phyloP scores from a whole-genome alignment of 768 basidiomycete species.

The Pisolithus sp. region DNA sequence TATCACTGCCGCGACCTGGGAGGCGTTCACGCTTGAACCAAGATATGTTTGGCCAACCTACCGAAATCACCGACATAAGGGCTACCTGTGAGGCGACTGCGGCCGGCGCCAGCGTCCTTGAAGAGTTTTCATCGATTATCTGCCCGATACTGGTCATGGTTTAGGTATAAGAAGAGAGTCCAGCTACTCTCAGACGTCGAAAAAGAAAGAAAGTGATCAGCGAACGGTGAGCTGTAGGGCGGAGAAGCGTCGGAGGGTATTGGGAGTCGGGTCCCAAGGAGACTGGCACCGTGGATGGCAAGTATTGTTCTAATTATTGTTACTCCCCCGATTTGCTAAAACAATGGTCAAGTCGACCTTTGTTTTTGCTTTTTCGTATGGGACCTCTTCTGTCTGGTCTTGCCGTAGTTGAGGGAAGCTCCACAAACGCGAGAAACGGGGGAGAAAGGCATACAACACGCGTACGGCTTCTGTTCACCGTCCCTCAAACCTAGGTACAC shows the following conservation, averaged over 20 bases:
- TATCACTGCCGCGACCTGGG: conserved; percentile 57
- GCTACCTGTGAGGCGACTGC: conserved; percentile 75
- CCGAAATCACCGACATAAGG: conserved; percentile 68
- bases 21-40: conserved; percentile 5
- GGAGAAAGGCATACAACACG: too few species aligned
- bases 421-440: too few species aligned
- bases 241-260: neutral
- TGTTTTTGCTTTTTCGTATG: neutral
- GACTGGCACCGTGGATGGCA: neutral
- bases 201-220: conserved; percentile 15
- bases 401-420: neutral
- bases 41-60: conserved; percentile 31
- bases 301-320: conserved; percentile 8
- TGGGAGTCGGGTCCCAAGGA: neutral
- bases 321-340: neutral
- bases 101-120: conserved; percentile 69
- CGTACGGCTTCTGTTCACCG: neutral
- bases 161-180: conserved; percentile 13
- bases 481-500: neutral
- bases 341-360: neutral
- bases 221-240: conserved; percentile 1
- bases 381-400: neutral
- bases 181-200: conserved; percentile 7
- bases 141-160: conserved; percentile 28
- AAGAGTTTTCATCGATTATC: conserved; percentile 28